Conservation (phyloP, 495 filamentous ascomycete species). For the Xylaria grammica region DNA sequence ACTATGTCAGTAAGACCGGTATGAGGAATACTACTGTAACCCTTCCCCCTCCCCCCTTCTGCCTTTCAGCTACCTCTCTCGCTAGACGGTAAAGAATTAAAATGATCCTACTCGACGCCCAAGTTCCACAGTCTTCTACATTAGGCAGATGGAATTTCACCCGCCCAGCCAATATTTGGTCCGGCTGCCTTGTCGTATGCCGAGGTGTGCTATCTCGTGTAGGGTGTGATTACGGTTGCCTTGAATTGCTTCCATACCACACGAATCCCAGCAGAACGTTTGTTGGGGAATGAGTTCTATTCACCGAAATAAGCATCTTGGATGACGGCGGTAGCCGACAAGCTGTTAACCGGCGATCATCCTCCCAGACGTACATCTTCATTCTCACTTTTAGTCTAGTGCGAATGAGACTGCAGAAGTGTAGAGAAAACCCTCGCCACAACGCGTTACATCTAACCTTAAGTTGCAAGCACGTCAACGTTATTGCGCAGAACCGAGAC, state of each 20-base stretch:
- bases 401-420: background rate
- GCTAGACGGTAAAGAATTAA: background rate
- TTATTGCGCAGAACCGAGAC: too few relatives aligned
- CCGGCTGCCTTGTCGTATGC: too few relatives aligned
- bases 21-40: background rate
- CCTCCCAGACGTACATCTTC: background rate
- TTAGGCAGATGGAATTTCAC: background rate
- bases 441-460: too few relatives aligned
- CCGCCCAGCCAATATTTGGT: too few relatives aligned
- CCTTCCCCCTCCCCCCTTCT: too few relatives aligned
- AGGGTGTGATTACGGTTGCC: background rate
- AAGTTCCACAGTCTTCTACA: background rate
- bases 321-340: background rate
- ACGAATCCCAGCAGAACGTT: background rate
- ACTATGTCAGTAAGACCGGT: background rate
- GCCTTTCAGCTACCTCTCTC: background rate
- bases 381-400: too few relatives aligned
- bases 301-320: too few relatives aligned
- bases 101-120: background rate
- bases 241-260: background rate
- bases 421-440: background rate
- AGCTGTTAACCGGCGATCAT: background rate
- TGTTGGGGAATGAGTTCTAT: background rate
- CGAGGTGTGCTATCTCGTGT: too few relatives aligned
- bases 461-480: too few relatives aligned